Evolutionary conservation across 1,284 basidiomycete species (phyloP).

Genomic region (Moesziomyces parantarcticus): DNA sequence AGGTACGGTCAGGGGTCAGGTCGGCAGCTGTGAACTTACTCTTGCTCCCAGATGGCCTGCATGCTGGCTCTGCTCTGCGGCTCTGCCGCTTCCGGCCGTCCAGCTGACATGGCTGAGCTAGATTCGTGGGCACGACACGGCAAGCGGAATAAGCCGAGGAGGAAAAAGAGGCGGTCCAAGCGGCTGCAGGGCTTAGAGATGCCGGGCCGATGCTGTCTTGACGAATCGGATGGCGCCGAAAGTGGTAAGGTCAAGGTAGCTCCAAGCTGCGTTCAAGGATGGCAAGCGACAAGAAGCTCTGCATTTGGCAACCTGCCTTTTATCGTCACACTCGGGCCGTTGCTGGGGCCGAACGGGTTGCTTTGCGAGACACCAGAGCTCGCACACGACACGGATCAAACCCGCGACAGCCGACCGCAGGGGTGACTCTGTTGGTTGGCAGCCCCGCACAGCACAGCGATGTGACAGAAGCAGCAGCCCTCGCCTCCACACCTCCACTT

Average conservation of each 20-base stretch:
- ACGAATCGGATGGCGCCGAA: neutral
- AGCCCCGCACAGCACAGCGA: too few relatives aligned
- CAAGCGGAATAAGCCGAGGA: neutral
- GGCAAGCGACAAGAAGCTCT: too few relatives aligned
- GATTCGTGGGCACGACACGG: too few relatives aligned
- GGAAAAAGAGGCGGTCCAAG: neutral
- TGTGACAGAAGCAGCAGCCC: too few relatives aligned
- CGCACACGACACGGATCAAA: neutral
- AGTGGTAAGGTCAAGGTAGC: too few relatives aligned
- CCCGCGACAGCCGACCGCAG: too few relatives aligned
- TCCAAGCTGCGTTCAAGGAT: too few relatives aligned
- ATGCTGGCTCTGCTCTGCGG: conserved; percentile 1
- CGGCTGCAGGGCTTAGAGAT: neutral
- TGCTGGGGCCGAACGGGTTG: neutral
- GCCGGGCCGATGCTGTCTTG: neutral
- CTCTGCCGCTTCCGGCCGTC: neutral
- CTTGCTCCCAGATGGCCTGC: conserved; percentile 27
- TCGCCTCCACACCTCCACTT: too few relatives aligned
- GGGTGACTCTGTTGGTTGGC: too few relatives aligned
- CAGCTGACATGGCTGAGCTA: conserved; percentile 1
- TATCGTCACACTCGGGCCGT: neutral
- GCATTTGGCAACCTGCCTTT: neutral
- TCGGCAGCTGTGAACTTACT: conserved; percentile 12
- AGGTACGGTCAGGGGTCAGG: too few relatives aligned
- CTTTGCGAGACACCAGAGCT: neutral